Percentiles rank a stretch among this genome's conserved stretches.
Evolutionary conservation across 2,329 filamentous ascomycete genomes (phyloP).

Genomic region (Mollisia scopiformis): DNA sequence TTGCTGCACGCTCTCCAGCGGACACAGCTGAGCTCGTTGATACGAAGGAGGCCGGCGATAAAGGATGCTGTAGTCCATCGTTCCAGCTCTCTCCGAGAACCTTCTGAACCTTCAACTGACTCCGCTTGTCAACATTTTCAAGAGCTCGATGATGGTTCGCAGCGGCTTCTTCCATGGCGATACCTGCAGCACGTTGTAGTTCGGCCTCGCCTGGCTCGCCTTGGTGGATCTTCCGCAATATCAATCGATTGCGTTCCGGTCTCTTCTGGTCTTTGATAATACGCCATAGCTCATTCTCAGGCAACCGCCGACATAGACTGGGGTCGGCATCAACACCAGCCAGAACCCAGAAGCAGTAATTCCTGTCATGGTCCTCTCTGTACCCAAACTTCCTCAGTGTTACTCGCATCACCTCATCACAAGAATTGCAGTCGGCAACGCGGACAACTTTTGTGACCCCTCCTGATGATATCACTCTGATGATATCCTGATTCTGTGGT

Average conservation of each 20-base stretch:
- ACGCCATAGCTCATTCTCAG: slow-evolving; percentile 85
- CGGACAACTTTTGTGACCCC: slow-evolving; percentile 93
- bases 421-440: slow-evolving; percentile 86
- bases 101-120: slow-evolving; percentile 86
- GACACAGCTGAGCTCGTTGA: slow-evolving; percentile 35
- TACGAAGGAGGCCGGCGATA: slow-evolving; percentile 77
- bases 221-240: slow-evolving; percentile 88
- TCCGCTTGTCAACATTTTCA: slow-evolving; percentile 65
- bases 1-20: slow-evolving; percentile 65
- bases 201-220: slow-evolving; percentile 89
- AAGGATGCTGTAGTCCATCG: slow-evolving; percentile 77
- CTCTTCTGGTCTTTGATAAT: slow-evolving; percentile 86
- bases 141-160: slow-evolving; percentile 69
- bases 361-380: slow-evolving; percentile 87
- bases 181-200: slow-evolving; percentile 82
- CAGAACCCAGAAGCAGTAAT: slow-evolving; percentile 96
- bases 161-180: slow-evolving; percentile 85
- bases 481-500: slow-evolving; percentile 84
- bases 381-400: slow-evolving; percentile 87
- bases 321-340: slow-evolving; percentile 84
- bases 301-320: slow-evolving; percentile 77
- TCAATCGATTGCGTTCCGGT: slow-evolving; percentile 86
- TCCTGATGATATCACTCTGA: slow-evolving; percentile 89
- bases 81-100: slow-evolving; percentile 87
- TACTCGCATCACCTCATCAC: slow-evolving; percentile 89